phyloP scores from a whole-genome alignment of 164 flowering plant genomes.

The Euptelea pleiosperma region DNA sequence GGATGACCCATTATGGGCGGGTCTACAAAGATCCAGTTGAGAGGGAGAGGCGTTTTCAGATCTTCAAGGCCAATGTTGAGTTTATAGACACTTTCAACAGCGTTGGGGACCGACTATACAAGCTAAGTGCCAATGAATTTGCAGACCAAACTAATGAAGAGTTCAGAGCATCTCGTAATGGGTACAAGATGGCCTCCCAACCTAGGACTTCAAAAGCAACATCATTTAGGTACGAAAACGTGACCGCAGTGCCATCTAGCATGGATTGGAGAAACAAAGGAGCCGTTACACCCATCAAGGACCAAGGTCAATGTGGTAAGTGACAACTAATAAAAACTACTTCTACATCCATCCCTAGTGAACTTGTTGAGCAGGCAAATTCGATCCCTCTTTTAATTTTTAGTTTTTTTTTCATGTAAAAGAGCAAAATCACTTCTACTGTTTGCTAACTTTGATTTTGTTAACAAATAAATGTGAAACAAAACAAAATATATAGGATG shows the following conservation, averaged over 20 bases:
- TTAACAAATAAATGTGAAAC: too few relatives aligned
- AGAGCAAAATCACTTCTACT: too few relatives aligned
- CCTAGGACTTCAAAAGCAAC: not conserved
- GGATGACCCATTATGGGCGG: constrained; percentile 38
- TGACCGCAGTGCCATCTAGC: constrained; percentile 21
- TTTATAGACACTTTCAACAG: constrained; percentile 6
- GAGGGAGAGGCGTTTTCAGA: constrained; percentile 27
- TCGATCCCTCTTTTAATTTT: not conserved
- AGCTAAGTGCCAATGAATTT: constrained; percentile 29
- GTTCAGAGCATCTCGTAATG: constrained; percentile 20
- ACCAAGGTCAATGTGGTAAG: constrained; percentile 36
- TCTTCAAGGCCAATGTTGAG: constrained; percentile 28
- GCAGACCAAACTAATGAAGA: constrained; percentile 39
- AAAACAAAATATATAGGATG: constrained; percentile 27
- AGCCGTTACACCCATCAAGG: constrained; percentile 31
- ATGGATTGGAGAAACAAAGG: constrained; percentile 32
- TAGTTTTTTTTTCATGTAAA: not conserved
- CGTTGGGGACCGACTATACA: constrained; percentile 10
- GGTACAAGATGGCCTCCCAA: constrained; percentile 7
- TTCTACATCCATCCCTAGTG: too few relatives aligned
- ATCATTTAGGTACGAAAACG: constrained; percentile 29
- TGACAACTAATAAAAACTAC: too few relatives aligned
- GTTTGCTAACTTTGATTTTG: too few relatives aligned
- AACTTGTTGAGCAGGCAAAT: too few relatives aligned
- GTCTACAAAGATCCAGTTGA: constrained; percentile 30